Evolutionary conservation across 805 yeast species (phyloP).

Genomic region (Candida dendrica): DNA sequence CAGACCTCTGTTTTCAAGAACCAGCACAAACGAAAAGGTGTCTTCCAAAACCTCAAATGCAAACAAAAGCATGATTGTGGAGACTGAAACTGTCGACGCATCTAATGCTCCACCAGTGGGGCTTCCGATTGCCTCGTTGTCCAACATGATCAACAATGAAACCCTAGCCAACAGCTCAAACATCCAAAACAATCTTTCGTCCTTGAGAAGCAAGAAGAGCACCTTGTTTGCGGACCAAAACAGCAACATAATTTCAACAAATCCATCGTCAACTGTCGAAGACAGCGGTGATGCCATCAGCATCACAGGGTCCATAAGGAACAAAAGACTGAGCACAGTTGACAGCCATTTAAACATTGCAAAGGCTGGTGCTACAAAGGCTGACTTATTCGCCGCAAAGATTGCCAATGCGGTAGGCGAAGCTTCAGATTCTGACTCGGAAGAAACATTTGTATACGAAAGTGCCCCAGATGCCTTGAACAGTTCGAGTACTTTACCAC

Average conservation of each 20-base stretch:
- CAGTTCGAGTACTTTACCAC: conserved; percentile 13
- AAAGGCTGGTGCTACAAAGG: conserved; percentile 49
- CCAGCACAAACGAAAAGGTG: conserved; percentile 17
- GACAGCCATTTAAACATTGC: conserved; percentile 13
- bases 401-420: conserved; percentile 92
- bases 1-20: conserved; percentile 18
- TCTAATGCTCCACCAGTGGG: conserved; percentile 21
- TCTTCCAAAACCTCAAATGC: conserved; percentile 5
- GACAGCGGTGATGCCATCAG: conserved; percentile 16
- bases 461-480: conserved; percentile 21
- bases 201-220: conserved; percentile 29
- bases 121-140: conserved; percentile 16
- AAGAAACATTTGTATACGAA: conserved; percentile 95
- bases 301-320: conserved; percentile 19
- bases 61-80: conserved; percentile 42
- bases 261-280: conserved; percentile 2
- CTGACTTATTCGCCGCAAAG: conserved; percentile 92
- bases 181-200: conserved; percentile 20
- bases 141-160: conserved; percentile 10
- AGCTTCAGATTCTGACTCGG: conserved; percentile 79
- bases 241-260: conserved; percentile 1
- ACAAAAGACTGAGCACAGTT: conserved; percentile 11
- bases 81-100: conserved; percentile 55
- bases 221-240: conserved; percentile 22
- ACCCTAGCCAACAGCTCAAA: conserved; percentile 16